phyloP scores from a whole-genome alignment of 768 basidiomycete genomes.

The Suillus cothurnatus region DNA sequence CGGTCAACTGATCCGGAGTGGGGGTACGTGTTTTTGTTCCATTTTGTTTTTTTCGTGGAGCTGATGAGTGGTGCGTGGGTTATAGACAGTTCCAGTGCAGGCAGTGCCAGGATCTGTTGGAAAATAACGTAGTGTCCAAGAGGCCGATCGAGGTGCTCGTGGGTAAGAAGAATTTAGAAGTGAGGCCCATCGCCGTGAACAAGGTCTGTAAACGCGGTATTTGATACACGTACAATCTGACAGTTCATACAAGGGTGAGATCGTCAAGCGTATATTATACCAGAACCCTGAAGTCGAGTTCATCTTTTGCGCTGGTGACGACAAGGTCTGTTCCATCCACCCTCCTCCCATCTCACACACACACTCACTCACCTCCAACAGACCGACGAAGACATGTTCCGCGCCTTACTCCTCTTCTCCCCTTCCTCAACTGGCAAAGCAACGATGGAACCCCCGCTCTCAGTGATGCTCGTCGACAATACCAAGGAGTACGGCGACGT shows the following conservation, averaged over 20 bases:
- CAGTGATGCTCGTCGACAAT: conserved; percentile 39
- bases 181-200: conserved; percentile 92
- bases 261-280: conserved; percentile 93
- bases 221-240: background rate
- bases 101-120: conserved; percentile 94
- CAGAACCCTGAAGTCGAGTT: conserved; percentile 93
- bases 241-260: conserved; percentile 68
- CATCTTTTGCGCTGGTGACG: conserved; percentile 97
- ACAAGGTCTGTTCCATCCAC: conserved; percentile 63
- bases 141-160: conserved; percentile 96
- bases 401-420: conserved; percentile 71
- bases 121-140: conserved; percentile 91
- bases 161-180: conserved; percentile 98
- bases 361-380: conserved; percentile 25
- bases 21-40: conserved; percentile 58
- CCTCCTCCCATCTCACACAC: background rate
- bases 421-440: conserved; percentile 37
- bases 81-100: conserved; percentile 87
- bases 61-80: conserved; percentile 9
- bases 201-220: conserved; percentile 51
- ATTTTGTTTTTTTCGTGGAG: background rate
- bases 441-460: conserved; percentile 60
- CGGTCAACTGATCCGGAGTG: conserved; percentile 73
- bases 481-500: conserved; percentile 37
- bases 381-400: conserved; percentile 99